These are phyloP conservation scores for Dactylonectria macrodidyma DNA, from an alignment of 2,329 filamentous ascomycete species.

Conservation along the genomic window DNA sequence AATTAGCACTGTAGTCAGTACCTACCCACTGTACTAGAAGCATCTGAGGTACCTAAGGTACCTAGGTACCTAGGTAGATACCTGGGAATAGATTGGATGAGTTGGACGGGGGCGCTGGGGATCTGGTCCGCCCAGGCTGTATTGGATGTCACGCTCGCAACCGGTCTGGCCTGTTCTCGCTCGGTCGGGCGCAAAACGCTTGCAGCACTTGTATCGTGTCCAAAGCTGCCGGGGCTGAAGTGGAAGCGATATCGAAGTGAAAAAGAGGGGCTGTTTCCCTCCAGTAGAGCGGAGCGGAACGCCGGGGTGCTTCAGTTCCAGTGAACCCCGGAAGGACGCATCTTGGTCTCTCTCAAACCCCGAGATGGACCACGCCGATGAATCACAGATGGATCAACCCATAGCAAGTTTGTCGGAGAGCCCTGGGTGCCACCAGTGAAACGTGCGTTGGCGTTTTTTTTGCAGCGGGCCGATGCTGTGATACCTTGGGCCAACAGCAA, in stretches of 20 bases:
- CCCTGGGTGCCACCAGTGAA: constrained; percentile 25
- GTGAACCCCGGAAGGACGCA: neutral
- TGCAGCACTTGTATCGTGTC: too few relatives aligned
- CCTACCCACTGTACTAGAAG: too few relatives aligned
- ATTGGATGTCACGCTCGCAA: constrained; percentile 1
- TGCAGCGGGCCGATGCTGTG: constrained; percentile 19
- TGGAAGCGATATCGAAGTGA: constrained; percentile 6
- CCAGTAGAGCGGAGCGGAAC: constrained; percentile 4
- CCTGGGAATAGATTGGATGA: neutral
- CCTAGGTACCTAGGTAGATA: too few relatives aligned
- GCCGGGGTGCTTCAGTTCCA: neutral
- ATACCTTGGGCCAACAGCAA: constrained; percentile 24
- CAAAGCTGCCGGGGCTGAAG: neutral
- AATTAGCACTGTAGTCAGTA: neutral
- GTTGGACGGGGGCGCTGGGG: neutral
- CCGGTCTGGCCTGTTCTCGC: neutral
- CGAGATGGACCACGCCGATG: too few relatives aligned
- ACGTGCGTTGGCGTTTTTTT: constrained; percentile 35
- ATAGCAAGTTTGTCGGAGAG: neutral
- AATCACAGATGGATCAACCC: neutral
- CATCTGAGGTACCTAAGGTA: too few relatives aligned
- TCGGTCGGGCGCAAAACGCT: too few relatives aligned
- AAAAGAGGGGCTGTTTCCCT: neutral
- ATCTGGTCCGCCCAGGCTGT: neutral
- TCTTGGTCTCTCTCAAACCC: neutral